These are phyloP conservation scores for Quercus lobata DNA, from an alignment of 331 rosid species.

Conservation along the genomic window DNA sequence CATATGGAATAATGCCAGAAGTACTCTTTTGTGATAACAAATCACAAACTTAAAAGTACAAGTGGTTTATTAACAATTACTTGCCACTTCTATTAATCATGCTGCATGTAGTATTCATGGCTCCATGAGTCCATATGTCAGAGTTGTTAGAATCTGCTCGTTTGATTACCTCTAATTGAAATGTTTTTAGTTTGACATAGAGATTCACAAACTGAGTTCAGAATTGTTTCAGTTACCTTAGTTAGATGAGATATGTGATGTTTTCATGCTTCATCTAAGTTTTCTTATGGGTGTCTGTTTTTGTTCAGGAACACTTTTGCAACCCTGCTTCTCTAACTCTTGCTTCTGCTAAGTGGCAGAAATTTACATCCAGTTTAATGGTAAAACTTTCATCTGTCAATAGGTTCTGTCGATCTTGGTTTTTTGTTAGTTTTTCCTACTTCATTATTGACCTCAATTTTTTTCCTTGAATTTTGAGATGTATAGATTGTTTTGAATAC, in stretches of 20 bases:
- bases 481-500: constrained; percentile 74
- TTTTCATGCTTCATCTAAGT: constrained; percentile 1
- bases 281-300: constrained; percentile 17
- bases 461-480: constrained; percentile 19
- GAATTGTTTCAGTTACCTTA: neutral
- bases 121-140: neutral
- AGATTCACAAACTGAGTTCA: neutral
- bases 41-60: neutral
- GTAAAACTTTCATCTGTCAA: constrained; percentile 30
- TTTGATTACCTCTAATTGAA: neutral
- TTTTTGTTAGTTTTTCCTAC: neutral
- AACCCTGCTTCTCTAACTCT: constrained; percentile 65
- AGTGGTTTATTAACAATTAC: neutral
- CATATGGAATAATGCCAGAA: neutral
- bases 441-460: constrained; percentile 7
- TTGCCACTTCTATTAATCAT: neutral
- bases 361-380: constrained; percentile 71
- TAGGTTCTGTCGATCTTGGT: constrained; percentile 4
- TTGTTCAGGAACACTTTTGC: constrained; percentile 77
- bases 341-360: constrained; percentile 84
- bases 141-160: neutral
- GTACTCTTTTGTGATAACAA: neutral
- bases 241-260: neutral
- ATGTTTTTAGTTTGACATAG: neutral
- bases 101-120: neutral